phyloP scores from a whole-genome alignment of 2,329 filamentous ascomycete species.

The Exophiala bonariae region DNA sequence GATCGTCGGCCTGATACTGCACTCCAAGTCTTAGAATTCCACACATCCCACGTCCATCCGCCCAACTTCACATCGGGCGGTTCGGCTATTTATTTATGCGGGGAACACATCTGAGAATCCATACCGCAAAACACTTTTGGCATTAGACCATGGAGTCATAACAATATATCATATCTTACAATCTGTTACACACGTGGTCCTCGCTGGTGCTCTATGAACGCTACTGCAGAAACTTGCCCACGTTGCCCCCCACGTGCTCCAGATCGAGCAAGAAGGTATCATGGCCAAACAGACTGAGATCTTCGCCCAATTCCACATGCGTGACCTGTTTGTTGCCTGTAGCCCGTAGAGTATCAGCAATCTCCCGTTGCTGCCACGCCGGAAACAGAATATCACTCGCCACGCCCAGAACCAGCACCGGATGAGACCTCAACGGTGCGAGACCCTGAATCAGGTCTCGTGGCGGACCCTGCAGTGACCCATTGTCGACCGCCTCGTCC shows the following conservation, averaged over 20 bases:
- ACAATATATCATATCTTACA: neutral
- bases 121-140: no score
- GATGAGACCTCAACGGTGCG: slow-evolving; percentile 68
- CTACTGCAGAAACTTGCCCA: slow-evolving; percentile 74
- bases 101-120: neutral
- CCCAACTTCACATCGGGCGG: no score
- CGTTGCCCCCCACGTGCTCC: slow-evolving; percentile 82
- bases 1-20: slow-evolving; percentile 90
- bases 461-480: slow-evolving; percentile 59
- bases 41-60: neutral
- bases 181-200: no score
- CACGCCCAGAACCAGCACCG: slow-evolving; percentile 87
- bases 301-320: slow-evolving; percentile 89
- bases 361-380: slow-evolving; percentile 95
- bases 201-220: neutral
- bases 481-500: slow-evolving; percentile 32
- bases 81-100: slow-evolving; percentile 1
- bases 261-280: slow-evolving; percentile 94
- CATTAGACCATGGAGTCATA: neutral
- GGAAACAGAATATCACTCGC: slow-evolving; percentile 96
- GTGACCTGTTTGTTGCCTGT: slow-evolving; percentile 79
- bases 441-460: slow-evolving; percentile 79
- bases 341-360: slow-evolving; percentile 77
- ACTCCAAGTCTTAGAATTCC: slow-evolving; percentile 69
- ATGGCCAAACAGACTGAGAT: slow-evolving; percentile 92